Evolutionary conservation across 2,329 filamentous ascomycete species (phyloP), one percentile per base, ranked within the genome.

Genomic region (Fusarium nodosum): DNA sequence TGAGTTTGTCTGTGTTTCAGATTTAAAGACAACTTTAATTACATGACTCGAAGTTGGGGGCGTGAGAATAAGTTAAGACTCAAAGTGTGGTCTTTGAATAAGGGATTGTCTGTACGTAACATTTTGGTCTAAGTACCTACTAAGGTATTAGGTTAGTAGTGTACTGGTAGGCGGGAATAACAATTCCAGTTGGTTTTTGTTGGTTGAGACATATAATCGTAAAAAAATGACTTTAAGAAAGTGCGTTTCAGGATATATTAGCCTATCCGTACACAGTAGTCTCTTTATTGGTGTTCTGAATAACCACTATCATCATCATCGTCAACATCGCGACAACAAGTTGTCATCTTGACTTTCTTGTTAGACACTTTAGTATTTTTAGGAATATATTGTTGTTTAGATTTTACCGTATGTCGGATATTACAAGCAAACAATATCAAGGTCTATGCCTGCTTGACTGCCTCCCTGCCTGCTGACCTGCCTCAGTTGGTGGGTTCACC

Each of bases 1-100:
- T 59, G 57, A 67, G 62, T 70, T 70, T 51, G 10, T 28, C n/a
- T 26, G 36, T 48, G 66, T 69, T 65, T 69, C 56, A 58, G 48
- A 54, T 28, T 62, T 26, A 45, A 26, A 58, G 47, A 31, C n/a
- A 56, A 42, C 33, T 31, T 24, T 26, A 47, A 42, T 59, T 42
- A 28, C 38, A 57, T 56, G 63, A 56, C 60, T 64, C 60, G 47
- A 16, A 11, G 24, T 30, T 24, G 33, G 39, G 39, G 33, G n/a
- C 18, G 20, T 24, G 20, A 24, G 46, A 48, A 2, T 30, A 10
- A 24, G 31, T 15, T 20, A 34, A 22, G 20, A 48, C 30, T 34
- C 15, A 48, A 18, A 16, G 16, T 22, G 7, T 48, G 16, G 16
- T 20, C 15, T 33, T n/a, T 28, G 22, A 50, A 13, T 16, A 22